phyloP scores from a whole-genome alignment of 257 asterid species.

The Schizonepeta tenuifolia region DNA sequence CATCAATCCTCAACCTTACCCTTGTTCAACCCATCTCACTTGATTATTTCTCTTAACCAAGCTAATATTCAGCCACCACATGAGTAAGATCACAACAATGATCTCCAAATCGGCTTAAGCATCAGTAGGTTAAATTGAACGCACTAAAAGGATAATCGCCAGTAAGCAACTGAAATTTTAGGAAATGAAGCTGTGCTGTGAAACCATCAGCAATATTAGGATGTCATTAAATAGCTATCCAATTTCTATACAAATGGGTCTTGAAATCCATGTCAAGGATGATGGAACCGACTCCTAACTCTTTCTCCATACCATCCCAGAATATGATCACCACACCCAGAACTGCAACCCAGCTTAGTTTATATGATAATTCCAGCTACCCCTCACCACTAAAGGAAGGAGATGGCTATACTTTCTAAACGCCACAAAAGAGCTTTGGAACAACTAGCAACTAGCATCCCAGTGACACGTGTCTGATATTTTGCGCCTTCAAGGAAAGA shows the following conservation, averaged over 20 bases:
- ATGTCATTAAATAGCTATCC: slow-evolving; percentile 21
- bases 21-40: slow-evolving; percentile 31
- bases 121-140: slow-evolving; percentile 33
- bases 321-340: slow-evolving; percentile 20
- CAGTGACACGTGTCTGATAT: slow-evolving; percentile 36
- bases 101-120: slow-evolving; percentile 37
- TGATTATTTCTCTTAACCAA: slow-evolving; percentile 36
- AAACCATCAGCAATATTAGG: slow-evolving; percentile 19
- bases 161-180: slow-evolving; percentile 33
- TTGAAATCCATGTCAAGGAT: slow-evolving; percentile 22
- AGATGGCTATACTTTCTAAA: slow-evolving; percentile 35
- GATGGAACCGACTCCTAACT: slow-evolving; percentile 22
- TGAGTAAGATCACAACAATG: slow-evolving; percentile 34
- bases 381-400: slow-evolving; percentile 34
- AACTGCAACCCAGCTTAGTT: slow-evolving; percentile 29
- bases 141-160: slow-evolving; percentile 31
- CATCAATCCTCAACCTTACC: slow-evolving; percentile 18
- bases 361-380: slow-evolving; percentile 22
- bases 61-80: slow-evolving; percentile 30
- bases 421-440: slow-evolving; percentile 36
- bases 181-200: slow-evolving; percentile 31
- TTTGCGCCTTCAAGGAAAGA: slow-evolving; percentile 36
- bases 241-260: slow-evolving; percentile 23
- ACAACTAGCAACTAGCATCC: slow-evolving; percentile 27
- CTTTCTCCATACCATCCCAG: slow-evolving; percentile 22